phyloP scores from a whole-genome alignment of 345 rosid species.

The Limnanthes douglasii region DNA sequence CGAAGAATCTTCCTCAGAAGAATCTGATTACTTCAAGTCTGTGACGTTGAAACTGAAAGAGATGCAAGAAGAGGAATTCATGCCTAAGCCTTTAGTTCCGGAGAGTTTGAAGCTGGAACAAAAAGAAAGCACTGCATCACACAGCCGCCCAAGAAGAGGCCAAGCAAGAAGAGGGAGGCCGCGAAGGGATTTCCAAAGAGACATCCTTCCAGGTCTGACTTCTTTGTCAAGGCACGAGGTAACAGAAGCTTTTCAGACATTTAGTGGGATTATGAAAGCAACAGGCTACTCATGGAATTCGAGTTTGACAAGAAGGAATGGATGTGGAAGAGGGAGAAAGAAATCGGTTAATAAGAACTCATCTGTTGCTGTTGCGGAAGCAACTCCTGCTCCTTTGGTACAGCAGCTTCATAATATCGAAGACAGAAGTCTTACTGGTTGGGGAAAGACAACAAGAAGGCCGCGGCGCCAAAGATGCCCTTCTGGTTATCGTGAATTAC shows the following conservation, averaged over 20 bases:
- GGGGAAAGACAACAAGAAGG: conserved; percentile 85
- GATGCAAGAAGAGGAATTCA: conserved; percentile 23
- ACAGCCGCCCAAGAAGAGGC: conserved; percentile 36
- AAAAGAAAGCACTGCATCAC: conserved; percentile 4
- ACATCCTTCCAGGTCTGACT: conserved; percentile 46
- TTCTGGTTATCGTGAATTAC: conserved; percentile 30
- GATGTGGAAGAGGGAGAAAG: conserved; percentile 48
- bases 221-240: conserved; percentile 53
- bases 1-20: conserved; percentile 17
- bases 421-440: conserved; percentile 40
- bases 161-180: conserved; percentile 62
- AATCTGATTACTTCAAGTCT: conserved; percentile 47
- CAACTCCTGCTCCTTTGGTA: too few relatives aligned
- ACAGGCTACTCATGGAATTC: conserved; percentile 45
- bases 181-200: conserved; percentile 64
- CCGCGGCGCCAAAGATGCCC: conserved; percentile 52
- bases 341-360: conserved; percentile 18
- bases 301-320: conserved; percentile 31
- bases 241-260: conserved; percentile 48
- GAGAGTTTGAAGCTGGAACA: conserved; percentile 22
- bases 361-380: too few relatives aligned
- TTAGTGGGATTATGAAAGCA: conserved; percentile 61
- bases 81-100: conserved; percentile 20
- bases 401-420: too few relatives aligned
- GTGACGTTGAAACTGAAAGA: conserved; percentile 52